Base-by-base conservation (phyloP, 1,284 basidiomycete genomes). In the Agroathelia rolfsii region DNA sequence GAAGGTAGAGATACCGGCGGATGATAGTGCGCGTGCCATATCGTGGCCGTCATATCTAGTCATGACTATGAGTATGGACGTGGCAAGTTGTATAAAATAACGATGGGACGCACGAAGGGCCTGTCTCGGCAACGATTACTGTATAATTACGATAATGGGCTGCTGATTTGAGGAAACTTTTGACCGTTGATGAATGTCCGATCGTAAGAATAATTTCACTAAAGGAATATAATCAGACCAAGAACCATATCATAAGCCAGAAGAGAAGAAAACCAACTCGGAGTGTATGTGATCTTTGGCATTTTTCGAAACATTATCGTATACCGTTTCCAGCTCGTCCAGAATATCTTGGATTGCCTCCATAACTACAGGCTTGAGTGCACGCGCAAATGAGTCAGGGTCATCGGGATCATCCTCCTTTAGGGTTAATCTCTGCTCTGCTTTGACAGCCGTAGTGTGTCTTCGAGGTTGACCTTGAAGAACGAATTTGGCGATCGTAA, bases 201-300 rank as follows among this genome's bases (percentile, higher is more conserved):
- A 98, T 72, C 0, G 94, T 98, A 41, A 98, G 61, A 43, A 98
- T 92, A 45, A 96, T 93, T 56, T 98, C 94, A 44, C 90, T 94
- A 49, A 4, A 39, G 31, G 39, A 10, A 15, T 30, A 23, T 24
- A 36, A 22, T 20, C 11, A 41, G 30, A 30, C 21, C 5, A 8
- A 5, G 28, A 29, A 32, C 12, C 21, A 12, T 28, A 21, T 23
- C 28, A 27, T 14, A 30, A 32, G 15, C 17, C 21, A 24, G 9
- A 17, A 36, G 22, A 21, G 31, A 28, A 27, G 24, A 22, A 18
- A 1, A 59, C 83, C 49, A 51, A 93, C 89, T 95, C 90, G 7
- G 89, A 89, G 57, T 97, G 93, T 41, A 98, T 88, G 55, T 98
- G 94, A 55, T 96, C 92, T 53, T 78, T 84, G 2, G 93, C 89